Conservation (phyloP, 2,329 filamentous ascomycete species). For the Penicillium concentricum region DNA sequence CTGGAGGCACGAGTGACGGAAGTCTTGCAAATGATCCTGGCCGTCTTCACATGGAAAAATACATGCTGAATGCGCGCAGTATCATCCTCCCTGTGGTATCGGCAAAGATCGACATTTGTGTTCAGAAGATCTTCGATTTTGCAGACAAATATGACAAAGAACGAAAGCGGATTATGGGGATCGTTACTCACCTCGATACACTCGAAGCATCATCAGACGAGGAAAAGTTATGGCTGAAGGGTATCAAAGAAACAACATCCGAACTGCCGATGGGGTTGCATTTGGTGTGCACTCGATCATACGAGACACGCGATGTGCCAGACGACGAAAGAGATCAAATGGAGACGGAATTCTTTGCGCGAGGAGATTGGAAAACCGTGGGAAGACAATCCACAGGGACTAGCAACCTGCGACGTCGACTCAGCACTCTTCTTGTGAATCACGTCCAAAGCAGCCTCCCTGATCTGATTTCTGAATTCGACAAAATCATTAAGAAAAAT, state of each 20-base stretch:
- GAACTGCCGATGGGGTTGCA: conserved; percentile 50
- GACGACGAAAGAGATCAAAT: not conserved
- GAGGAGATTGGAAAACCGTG: conserved; percentile 22
- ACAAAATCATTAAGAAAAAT: conserved; percentile 23
- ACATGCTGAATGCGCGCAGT: conserved; percentile 59
- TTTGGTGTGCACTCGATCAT: not conserved
- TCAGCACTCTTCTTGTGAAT: not conserved
- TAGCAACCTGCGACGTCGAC: not conserved
- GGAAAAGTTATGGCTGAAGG: conserved; percentile 36
- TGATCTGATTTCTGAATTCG: not conserved
- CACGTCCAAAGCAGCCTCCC: not conserved
- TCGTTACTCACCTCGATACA: conserved; percentile 51
- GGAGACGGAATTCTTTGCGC: conserved; percentile 20
- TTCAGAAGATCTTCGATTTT: conserved; percentile 57
- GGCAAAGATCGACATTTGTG: conserved; percentile 53
- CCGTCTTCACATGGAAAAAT: conserved; percentile 52
- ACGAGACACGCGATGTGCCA: not conserved
- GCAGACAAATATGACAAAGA: conserved; percentile 37
- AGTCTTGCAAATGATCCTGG: conserved; percentile 54
- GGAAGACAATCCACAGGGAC: not conserved
- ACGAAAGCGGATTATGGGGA: conserved; percentile 40
- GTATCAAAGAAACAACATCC: conserved; percentile 44
- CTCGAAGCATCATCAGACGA: conserved; percentile 36
- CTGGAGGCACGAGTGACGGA: conserved; percentile 47
- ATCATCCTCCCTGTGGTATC: conserved; percentile 59